A percentile compares a stretch with the other conserved stretches of the same genome.
phyloP scores from a whole-genome alignment of 2,329 filamentous ascomycete species.

The Bipolaris zeicola region DNA sequence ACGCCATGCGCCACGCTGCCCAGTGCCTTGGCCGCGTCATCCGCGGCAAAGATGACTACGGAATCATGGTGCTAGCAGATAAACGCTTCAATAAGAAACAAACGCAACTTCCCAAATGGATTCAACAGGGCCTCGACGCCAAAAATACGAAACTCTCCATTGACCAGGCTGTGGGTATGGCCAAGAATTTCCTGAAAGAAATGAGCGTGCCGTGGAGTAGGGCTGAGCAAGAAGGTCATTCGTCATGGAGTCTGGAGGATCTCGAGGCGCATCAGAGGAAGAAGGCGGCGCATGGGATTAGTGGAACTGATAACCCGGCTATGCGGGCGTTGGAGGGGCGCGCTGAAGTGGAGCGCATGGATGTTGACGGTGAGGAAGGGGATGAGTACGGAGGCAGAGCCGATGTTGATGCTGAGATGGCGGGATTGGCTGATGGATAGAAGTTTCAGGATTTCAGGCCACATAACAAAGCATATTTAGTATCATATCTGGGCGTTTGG shows the following conservation, averaged over 20 bases:
- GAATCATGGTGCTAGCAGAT: slow-evolving; percentile 98
- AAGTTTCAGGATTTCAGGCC: neutral
- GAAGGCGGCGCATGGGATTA: slow-evolving; percentile 70
- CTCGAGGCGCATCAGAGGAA: slow-evolving; percentile 79
- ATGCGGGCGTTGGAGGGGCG: slow-evolving; percentile 38
- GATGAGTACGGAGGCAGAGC: slow-evolving; percentile 43
- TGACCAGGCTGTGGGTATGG: slow-evolving; percentile 89
- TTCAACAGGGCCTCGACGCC: slow-evolving; percentile 83
- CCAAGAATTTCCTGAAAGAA: slow-evolving; percentile 84
- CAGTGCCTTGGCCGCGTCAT: slow-evolving; percentile 95
- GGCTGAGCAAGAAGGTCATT: slow-evolving; percentile 87
- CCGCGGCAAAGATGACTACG: slow-evolving; percentile 96
- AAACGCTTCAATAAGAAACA: slow-evolving; percentile 92
- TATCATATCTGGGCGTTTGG: neutral
- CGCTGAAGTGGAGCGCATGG: slow-evolving; percentile 30
- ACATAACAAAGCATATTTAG: neutral
- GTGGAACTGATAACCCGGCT: slow-evolving; percentile 61
- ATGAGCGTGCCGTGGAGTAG: slow-evolving; percentile 91
- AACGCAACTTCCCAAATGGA: slow-evolving; percentile 93
- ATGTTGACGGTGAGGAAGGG: slow-evolving; percentile 20
- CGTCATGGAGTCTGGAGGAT: slow-evolving; percentile 85
- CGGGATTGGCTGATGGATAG: slow-evolving; percentile 31
- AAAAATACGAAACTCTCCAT: slow-evolving; percentile 89
- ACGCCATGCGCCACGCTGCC: slow-evolving; percentile 98
- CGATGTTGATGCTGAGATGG: slow-evolving; percentile 47